phyloP scores from a whole-genome alignment of 805 yeast genomes.

The Wickerhamiella dianesei region DNA sequence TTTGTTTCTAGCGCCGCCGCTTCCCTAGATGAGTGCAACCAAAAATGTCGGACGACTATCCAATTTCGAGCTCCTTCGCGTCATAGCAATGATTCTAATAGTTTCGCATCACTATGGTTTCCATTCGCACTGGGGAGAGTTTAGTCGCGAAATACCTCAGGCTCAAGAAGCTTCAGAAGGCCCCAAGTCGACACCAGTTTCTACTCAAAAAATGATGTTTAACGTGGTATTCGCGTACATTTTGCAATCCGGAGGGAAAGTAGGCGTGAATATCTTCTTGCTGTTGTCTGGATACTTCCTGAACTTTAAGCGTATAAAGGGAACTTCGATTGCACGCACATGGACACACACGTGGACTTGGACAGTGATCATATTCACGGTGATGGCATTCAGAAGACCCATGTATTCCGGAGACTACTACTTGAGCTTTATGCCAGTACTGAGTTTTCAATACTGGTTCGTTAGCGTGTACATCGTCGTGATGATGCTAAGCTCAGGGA shows the following conservation, averaged over 20 bases:
- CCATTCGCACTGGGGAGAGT: not conserved
- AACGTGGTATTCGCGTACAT: not conserved
- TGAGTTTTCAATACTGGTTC: conserved; percentile 8
- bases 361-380: conserved; percentile 3
- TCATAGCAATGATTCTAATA: conserved; percentile 8
- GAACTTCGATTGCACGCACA: conserved; percentile 6
- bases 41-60: not conserved
- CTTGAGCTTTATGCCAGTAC: conserved; percentile 3
- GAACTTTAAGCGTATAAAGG: conserved; percentile 5
- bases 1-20: too few relatives aligned
- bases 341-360: conserved; percentile 10
- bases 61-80: conserved; percentile 9
- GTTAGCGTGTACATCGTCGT: conserved; percentile 5
- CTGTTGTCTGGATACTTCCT: conserved; percentile 10
- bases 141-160: not conserved
- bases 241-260: conserved; percentile 5
- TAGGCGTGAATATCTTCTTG: conserved; percentile 8
- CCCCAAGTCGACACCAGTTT: not conserved
- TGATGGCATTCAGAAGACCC: not conserved
- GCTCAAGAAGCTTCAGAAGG: not conserved
- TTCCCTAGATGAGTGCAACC: not conserved
- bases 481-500: conserved; percentile 5
- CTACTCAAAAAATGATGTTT: not conserved
- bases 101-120: conserved; percentile 6
- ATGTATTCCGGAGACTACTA: not conserved